phyloP scores from a whole-genome alignment of 2,329 filamentous ascomycete genomes.

The Pseudogymnoascus destructans region DNA sequence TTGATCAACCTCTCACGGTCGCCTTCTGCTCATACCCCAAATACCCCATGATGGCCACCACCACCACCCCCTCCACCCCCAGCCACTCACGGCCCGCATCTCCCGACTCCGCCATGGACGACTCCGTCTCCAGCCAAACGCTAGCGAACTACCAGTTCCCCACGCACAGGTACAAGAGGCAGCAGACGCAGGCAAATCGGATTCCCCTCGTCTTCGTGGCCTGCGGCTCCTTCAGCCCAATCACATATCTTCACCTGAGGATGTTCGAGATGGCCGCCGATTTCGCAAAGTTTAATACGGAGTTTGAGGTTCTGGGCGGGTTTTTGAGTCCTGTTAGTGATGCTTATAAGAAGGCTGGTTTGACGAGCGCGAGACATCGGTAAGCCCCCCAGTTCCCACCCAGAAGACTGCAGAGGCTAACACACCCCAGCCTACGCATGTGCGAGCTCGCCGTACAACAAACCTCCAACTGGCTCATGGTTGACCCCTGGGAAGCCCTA shows the following conservation, averaged over 20 bases:
- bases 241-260: constrained; percentile 64
- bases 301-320: constrained; percentile 76
- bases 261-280: constrained; percentile 85
- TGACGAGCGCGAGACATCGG: constrained; percentile 60
- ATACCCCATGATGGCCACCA: background rate
- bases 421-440: constrained; percentile 48
- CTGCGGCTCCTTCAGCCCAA: constrained; percentile 60
- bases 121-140: constrained; percentile 15
- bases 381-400: constrained; percentile 22
- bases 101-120: background rate
- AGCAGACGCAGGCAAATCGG: constrained; percentile 40
- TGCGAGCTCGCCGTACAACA: constrained; percentile 62
- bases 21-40: background rate
- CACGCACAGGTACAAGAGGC: constrained; percentile 41
- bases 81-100: background rate
- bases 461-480: constrained; percentile 68
- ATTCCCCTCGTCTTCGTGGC: constrained; percentile 55
- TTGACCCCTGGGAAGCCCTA: constrained; percentile 80
- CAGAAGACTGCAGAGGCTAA: constrained; percentile 27
- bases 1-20: background rate
- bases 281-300: constrained; percentile 59
- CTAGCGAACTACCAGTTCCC: constrained; percentile 44
- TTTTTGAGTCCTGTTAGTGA: constrained; percentile 59
- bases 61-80: background rate
- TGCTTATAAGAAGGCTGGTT: constrained; percentile 63